These are phyloP conservation scores for Mycena filopes DNA, from an alignment of 768 basidiomycete genomes.

Conservation along the genomic window DNA sequence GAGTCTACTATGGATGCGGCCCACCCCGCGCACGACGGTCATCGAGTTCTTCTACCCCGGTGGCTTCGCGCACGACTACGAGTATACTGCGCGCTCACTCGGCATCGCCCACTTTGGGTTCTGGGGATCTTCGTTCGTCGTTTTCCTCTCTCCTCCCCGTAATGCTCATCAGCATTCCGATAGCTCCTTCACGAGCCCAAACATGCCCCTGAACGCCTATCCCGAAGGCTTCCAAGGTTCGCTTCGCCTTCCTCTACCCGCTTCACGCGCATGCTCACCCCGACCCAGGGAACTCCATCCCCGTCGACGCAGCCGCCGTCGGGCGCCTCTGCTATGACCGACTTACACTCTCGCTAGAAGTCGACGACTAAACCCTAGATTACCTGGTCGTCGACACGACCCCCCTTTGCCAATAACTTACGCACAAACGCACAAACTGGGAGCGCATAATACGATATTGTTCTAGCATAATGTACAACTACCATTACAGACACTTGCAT, in stretches of 20 bases:
- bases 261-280: not conserved
- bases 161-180: not conserved
- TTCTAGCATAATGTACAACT: conserved; percentile 14
- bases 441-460: not conserved
- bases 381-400: not conserved
- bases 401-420: conserved; percentile 3
- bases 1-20: conserved; percentile 92
- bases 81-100: conserved; percentile 66
- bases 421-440: conserved; percentile 1
- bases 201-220: conserved; percentile 73
- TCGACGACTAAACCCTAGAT: conserved; percentile 59
- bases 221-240: conserved; percentile 86
- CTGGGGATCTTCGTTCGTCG: conserved; percentile 75
- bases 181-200: conserved; percentile 81
- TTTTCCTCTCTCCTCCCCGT: not conserved
- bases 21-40: conserved; percentile 82
- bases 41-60: conserved; percentile 92
- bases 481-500: not conserved
- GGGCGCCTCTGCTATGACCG: conserved; percentile 69
- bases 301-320: conserved; percentile 78
- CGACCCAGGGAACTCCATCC: conserved; percentile 76
- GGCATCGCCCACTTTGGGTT: conserved; percentile 83
- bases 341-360: conserved; percentile 65
- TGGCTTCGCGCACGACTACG: conserved; percentile 89
- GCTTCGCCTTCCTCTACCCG: not conserved